Evolutionary conservation across 2,329 filamentous ascomycete genomes (phyloP).

Genomic region (Clathrospora elynae): DNA sequence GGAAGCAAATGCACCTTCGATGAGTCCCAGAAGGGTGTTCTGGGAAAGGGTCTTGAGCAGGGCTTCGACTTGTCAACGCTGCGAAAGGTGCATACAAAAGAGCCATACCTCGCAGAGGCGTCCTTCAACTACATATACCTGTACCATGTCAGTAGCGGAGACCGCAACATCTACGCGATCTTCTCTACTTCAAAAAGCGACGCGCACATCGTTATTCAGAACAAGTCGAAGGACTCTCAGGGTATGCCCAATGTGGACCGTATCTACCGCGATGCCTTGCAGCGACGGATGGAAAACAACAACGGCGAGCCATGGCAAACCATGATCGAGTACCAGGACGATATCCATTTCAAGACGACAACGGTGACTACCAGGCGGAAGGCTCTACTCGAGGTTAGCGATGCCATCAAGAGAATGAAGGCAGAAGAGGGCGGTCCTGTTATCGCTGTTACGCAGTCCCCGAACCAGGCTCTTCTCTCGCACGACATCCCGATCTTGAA

Average conservation of each 20-base stretch:
- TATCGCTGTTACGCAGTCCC: conserved; percentile 88
- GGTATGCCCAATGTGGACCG: conserved; percentile 89
- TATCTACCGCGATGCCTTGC: conserved; percentile 79
- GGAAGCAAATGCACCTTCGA: conserved; percentile 95
- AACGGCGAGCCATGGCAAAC: conserved; percentile 75
- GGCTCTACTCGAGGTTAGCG: conserved; percentile 83
- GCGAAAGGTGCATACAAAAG: conserved; percentile 68
- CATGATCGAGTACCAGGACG: conserved; percentile 85
- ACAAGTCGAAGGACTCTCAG: conserved; percentile 78
- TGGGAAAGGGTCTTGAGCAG: conserved; percentile 89
- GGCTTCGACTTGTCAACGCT: conserved; percentile 87
- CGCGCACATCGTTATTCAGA: conserved; percentile 86
- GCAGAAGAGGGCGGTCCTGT: conserved; percentile 81
- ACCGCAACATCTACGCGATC: conserved; percentile 89
- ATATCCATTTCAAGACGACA: conserved; percentile 80
- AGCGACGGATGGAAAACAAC: conserved; percentile 67
- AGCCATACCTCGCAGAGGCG: conserved; percentile 75
- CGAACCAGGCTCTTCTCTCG: conserved; percentile 76
- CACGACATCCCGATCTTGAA: conserved; percentile 84
- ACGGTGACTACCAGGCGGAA: conserved; percentile 91
- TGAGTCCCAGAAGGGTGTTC: conserved; percentile 82
- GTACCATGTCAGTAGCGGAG: conserved; percentile 88
- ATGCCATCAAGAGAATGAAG: conserved; percentile 86
- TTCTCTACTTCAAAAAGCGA: conserved; percentile 83
- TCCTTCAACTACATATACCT: conserved; percentile 85